These are phyloP conservation scores for Picea sitchensis DNA, from an alignment of 75 land plant species.

Conservation along the genomic window DNA sequence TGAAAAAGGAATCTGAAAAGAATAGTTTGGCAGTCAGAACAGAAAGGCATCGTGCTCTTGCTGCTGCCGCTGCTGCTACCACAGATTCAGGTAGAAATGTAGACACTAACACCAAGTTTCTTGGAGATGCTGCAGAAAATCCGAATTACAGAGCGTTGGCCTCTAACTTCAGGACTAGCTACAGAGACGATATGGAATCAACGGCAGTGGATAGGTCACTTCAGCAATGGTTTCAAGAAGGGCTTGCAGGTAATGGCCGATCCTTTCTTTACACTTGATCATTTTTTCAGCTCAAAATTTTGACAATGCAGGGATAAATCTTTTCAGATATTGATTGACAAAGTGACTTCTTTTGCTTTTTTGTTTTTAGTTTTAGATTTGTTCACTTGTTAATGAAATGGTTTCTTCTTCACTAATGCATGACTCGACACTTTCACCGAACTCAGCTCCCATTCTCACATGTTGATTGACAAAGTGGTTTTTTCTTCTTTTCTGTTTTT, in stretches of 20 bases:
- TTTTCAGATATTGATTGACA: too few relatives aligned
- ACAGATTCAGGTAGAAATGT: constrained; percentile 14
- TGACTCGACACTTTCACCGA: too few relatives aligned
- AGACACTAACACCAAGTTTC: constrained; percentile 17
- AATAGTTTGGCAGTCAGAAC: constrained; percentile 39
- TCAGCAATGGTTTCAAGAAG: constrained; percentile 85
- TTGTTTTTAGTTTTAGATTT: background rate
- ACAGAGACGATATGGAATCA: constrained; percentile 16
- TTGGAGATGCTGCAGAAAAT: constrained; percentile 18
- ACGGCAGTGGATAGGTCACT: constrained; percentile 50
- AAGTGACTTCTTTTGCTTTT: background rate
- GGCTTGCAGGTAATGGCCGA: constrained; percentile 59
- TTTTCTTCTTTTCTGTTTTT: too few relatives aligned
- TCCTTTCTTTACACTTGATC: background rate
- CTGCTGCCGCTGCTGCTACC: constrained; percentile 26
- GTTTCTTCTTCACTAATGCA: too few relatives aligned
- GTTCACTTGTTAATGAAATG: background rate
- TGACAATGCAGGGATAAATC: too few relatives aligned
- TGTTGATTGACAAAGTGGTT: too few relatives aligned
- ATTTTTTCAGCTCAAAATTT: background rate
- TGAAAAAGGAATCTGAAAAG: constrained; percentile 16
- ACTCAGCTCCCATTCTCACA: too few relatives aligned
- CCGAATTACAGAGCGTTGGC: constrained; percentile 30
- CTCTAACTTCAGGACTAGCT: constrained; percentile 29
- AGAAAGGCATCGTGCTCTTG: constrained; percentile 21